Conservation (phyloP, 495 filamentous ascomycete species). For the Aspergillus carlsbadensis region DNA sequence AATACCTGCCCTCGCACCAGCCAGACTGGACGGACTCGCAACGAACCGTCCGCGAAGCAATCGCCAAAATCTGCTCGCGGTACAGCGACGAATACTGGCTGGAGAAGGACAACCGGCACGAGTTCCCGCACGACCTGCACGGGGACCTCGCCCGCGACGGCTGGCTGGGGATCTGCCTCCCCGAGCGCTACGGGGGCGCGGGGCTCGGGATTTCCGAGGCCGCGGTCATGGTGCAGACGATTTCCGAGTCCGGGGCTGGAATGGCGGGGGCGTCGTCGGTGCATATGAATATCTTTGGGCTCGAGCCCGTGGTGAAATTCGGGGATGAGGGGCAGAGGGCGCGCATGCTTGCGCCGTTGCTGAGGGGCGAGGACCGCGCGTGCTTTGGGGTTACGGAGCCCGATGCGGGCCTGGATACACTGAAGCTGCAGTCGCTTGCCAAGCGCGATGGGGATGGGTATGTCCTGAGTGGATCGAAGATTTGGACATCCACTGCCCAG, state of each 20-base stretch:
- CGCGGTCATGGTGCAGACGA: conserved; percentile 71
- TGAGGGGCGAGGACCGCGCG: conserved; percentile 53
- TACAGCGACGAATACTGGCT: conserved; percentile 63
- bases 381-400: conserved; percentile 60
- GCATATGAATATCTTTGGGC: conserved; percentile 65
- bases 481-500: conserved; percentile 69
- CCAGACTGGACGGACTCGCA: conserved; percentile 13
- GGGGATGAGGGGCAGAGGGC: conserved; percentile 51
- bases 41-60: conserved; percentile 52
- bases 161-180: conserved; percentile 69
- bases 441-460: conserved; percentile 49
- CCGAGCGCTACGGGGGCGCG: conserved; percentile 58
- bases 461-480: conserved; percentile 62
- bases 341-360: conserved; percentile 54
- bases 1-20: conserved; percentile 16
- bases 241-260: conserved; percentile 62
- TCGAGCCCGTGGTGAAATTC: conserved; percentile 64
- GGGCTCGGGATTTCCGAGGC: conserved; percentile 66
- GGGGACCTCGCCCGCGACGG: conserved; percentile 59
- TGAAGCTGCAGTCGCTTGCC: conserved; percentile 55
- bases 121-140: conserved; percentile 63
- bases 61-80: conserved; percentile 55
- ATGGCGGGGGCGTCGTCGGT: conserved; percentile 65
- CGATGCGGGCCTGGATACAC: conserved; percentile 63
- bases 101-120: conserved; percentile 56